phyloP scores from a whole-genome alignment of 2,329 filamentous ascomycete species.

The Westerdykella ornata region DNA sequence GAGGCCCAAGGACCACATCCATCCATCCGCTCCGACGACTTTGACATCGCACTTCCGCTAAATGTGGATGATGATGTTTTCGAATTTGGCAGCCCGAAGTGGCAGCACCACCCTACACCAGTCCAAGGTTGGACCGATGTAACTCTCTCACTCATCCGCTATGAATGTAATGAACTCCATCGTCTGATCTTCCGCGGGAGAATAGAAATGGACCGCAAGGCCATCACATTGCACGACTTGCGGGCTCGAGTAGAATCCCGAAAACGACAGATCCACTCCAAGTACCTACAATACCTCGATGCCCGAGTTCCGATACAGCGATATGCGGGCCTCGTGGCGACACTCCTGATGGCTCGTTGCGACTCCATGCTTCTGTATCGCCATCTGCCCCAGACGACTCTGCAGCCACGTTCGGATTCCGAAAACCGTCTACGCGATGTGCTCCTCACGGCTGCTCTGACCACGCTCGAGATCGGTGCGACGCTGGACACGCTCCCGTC shows the following conservation, averaged over 20 bases:
- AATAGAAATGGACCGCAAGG: constrained; percentile 36
- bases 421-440: constrained; percentile 34
- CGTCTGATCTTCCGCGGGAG: constrained; percentile 34
- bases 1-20: constrained; percentile 36
- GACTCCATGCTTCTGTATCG: constrained; percentile 37
- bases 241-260: constrained; percentile 30
- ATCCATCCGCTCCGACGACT: constrained; percentile 33
- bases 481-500: constrained; percentile 35
- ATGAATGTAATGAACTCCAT: constrained; percentile 36
- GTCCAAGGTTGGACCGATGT: constrained; percentile 31
- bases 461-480: constrained; percentile 35
- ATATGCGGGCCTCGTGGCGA: constrained; percentile 35
- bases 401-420: constrained; percentile 29
- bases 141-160: constrained; percentile 32
- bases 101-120: constrained; percentile 30
- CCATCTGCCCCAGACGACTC: constrained; percentile 32
- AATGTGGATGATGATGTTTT: constrained; percentile 37
- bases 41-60: constrained; percentile 32
- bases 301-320: constrained; percentile 30
- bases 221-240: constrained; percentile 33
- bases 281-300: constrained; percentile 32
- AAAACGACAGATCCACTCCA: constrained; percentile 31
- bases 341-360: constrained; percentile 34
- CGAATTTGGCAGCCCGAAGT: constrained; percentile 30
- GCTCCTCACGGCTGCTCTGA: constrained; percentile 32